Percentiles rank a stretch among this genome's conserved stretches.
Conservation (phyloP, 2,329 filamentous ascomycete genomes). For the Cercospora sp. region DNA sequence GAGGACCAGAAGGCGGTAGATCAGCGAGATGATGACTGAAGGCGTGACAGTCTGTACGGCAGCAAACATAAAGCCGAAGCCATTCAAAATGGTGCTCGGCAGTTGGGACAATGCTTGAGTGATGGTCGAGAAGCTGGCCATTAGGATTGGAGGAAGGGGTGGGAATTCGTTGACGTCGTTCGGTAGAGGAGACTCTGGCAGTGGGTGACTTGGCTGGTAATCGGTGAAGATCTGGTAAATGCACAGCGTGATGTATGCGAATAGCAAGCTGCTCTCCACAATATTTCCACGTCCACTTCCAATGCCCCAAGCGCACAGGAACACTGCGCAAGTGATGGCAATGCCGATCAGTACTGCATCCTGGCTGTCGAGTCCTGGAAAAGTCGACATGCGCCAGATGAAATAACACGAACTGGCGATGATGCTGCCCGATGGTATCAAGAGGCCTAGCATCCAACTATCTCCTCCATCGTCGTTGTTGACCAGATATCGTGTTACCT, state of each 20-base stretch:
- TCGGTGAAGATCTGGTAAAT: conserved; percentile 99
- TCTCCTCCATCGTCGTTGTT: conserved; percentile 86
- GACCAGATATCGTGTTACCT: conserved; percentile 92
- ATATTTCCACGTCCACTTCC: conserved; percentile 91
- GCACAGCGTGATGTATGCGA: conserved; percentile 97
- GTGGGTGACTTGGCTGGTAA: conserved; percentile 72
- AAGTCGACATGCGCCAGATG: conserved; percentile 89
- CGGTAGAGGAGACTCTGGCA: conserved; percentile 57
- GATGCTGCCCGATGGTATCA: conserved; percentile 84
- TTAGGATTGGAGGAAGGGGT: conserved; percentile 94
- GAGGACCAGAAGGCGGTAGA: conserved; percentile 91
- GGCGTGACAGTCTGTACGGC: conserved; percentile 95
- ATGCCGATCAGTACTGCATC: conserved; percentile 92
- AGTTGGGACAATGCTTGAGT: conserved; percentile 79
- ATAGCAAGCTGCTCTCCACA: conserved; percentile 90
- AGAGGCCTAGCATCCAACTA: conserved; percentile 91
- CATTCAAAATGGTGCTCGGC: conserved; percentile 80
- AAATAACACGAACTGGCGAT: conserved; percentile 96
- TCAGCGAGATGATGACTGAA: conserved; percentile 90
- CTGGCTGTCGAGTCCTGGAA: conserved; percentile 88
- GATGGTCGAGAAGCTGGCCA: conserved; percentile 94
- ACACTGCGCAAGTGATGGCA: conserved; percentile 87
- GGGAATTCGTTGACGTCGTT: conserved; percentile 71
- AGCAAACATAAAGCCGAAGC: conserved; percentile 81
- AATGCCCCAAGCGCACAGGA: conserved; percentile 91